Evolutionary conservation across 345 rosid species (phyloP).

Genomic region (Aethionema arabicum): DNA sequence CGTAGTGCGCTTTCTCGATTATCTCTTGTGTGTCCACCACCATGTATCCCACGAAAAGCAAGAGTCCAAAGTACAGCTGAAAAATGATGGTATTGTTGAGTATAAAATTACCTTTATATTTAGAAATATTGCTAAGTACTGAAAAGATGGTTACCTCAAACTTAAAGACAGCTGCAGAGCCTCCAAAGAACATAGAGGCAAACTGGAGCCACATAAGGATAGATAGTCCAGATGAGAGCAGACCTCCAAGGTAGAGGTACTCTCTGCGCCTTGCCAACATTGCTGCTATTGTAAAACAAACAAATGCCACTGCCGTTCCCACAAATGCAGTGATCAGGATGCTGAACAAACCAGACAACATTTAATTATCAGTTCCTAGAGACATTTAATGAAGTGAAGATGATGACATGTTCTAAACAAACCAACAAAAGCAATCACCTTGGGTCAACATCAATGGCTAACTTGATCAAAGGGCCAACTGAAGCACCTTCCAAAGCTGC

Average conservation of each 20-base stretch:
- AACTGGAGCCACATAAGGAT: conserved; percentile 62
- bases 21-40: conserved; percentile 83
- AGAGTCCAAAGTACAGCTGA: conserved; percentile 72
- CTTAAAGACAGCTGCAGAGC: conserved; percentile 56
- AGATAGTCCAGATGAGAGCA: conserved; percentile 67
- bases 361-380: background rate
- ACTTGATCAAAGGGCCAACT: conserved; percentile 63
- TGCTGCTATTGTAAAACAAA: conserved; percentile 75
- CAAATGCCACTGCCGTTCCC: conserved; percentile 70
- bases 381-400: background rate
- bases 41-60: conserved; percentile 68
- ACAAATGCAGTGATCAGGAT: conserved; percentile 65
- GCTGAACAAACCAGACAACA: conserved; percentile 37
- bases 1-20: conserved; percentile 73
- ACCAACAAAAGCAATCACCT: conserved; percentile 39
- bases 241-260: conserved; percentile 75
- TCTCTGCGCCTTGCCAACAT: conserved; percentile 78
- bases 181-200: conserved; percentile 67
- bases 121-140: background rate
- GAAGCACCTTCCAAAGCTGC: conserved; percentile 71
- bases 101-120: background rate
- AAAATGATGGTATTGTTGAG: background rate
- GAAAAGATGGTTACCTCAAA: conserved; percentile 48
- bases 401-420: too few species aligned
- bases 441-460: conserved; percentile 59